Evolutionary conservation across 495 filamentous ascomycete species (phyloP).

Genomic region (Tuber indicum): DNA sequence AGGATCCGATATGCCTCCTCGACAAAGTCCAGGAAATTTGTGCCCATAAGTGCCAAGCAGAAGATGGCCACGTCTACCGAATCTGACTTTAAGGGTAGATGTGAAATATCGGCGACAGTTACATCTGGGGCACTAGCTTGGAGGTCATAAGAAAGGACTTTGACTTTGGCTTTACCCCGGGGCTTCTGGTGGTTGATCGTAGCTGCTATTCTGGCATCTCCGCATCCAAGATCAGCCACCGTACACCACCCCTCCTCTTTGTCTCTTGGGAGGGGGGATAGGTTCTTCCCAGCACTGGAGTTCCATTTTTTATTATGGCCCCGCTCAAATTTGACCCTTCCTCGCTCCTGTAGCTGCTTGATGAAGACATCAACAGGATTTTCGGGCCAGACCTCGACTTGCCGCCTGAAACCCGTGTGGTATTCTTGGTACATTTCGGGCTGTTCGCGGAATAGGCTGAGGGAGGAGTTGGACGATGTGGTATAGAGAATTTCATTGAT

Average conservation of each 20-base stretch:
- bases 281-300: constrained; percentile 28
- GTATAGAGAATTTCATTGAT: constrained; percentile 96
- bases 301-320: constrained; percentile 43
- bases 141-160: constrained; percentile 60
- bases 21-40: constrained; percentile 92
- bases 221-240: constrained; percentile 83
- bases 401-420: constrained; percentile 86
- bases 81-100: constrained; percentile 64
- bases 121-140: constrained; percentile 59
- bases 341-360: constrained; percentile 56
- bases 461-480: constrained; percentile 69
- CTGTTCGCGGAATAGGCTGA: constrained; percentile 67
- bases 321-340: constrained; percentile 42
- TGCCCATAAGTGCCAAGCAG: constrained; percentile 96
- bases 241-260: constrained; percentile 55
- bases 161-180: constrained; percentile 45
- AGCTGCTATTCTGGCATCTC: constrained; percentile 64
- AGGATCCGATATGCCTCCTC: constrained; percentile 90
- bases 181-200: constrained; percentile 49
- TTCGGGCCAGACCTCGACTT: constrained; percentile 90
- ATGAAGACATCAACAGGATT: constrained; percentile 89
- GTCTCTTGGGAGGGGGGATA: constrained; percentile 38
- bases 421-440: constrained; percentile 92
- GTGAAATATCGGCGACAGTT: constrained; percentile 79
- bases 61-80: constrained; percentile 81